Base-by-base conservation (phyloP, 2,329 filamentous ascomycete species). In the Aspergillus udagawae region DNA sequence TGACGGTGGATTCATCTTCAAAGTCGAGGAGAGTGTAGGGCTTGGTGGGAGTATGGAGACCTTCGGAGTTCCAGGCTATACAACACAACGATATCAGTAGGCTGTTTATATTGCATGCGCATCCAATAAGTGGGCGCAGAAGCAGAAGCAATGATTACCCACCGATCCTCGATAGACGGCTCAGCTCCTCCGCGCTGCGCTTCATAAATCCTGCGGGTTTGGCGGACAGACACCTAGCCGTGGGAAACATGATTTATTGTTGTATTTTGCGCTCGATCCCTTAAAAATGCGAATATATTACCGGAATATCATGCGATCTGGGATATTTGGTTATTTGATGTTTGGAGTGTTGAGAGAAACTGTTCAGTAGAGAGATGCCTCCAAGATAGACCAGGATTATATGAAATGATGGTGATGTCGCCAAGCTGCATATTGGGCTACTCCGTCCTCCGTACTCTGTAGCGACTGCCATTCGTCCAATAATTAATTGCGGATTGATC, bases 151-250 rank as follows among this genome's bases (percentile, higher is more conserved):
- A 45, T 17, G 41, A 52, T 51, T 49, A 65, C 70, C 41, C 70
- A 85, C 83, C 82, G 58, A 83, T 79, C 60, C 71, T 78, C 48
- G 83, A 81, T 55, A 84, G 75, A 28, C 83, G 79, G 60, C 80
- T 80, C 63, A 86, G 75, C 67, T 87, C 84, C 49, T 85, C 82
- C 54, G 85, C 69, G 59, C 82, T 86, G 52, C 83, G 80, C 63
- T 77, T 80, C 66, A 83, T 70, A 72, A 87, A 86, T 53, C 83
- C 82, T 9, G 68, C 56, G 14, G 72, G 68, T 57, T 72, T 72
- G 9, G 72, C 69, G 48, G 73, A 70, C 54, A 77, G 61, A 53
- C 74, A 73, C 52, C 70, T 65, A 29, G 70, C 66, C 14, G 75
- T 77, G 48, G 75, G 75, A 29, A 77, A 67, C 75, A 77, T 73